Evolutionary conservation across 441 rosid species (phyloP), one percentile per base, ranked within the genome.

Genomic region (Populus tomentosa): DNA sequence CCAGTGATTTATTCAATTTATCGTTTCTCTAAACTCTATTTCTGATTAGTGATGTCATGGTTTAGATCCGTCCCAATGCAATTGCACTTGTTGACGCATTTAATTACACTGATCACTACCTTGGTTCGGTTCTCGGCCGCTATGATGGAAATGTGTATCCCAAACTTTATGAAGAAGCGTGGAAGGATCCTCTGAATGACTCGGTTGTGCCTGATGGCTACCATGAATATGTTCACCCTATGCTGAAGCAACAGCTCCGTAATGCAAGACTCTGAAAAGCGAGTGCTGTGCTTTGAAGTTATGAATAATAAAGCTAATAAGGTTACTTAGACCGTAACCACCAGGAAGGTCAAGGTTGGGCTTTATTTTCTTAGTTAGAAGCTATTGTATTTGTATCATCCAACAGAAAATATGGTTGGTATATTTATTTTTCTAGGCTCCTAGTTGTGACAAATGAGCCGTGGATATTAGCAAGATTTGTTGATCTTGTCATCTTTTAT

Each of bases 141-240:
- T 95, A 87, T 10, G 98, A 95, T 20, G 99, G 99, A 72, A 91
- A 94, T n/a, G 97, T 94, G 65, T 95, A 94, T 80, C 97, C 93
- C 2, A 92, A 87, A 53, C 91, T 95, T 6, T 89, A 90, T 1
- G 97, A 95, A 81, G 97, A 86, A 66, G 98, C 99, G 2, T 91
- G 95, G 99, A 93, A 93, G 86, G 97, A 93, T 80, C 99, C 99
- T 71, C 82, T 95, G 73, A 95, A 95, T 56, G 99, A 95, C 59
- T 81, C 93, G 0, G 94, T 91, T 18, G 94, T 93, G 74, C 95
- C 97, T 18, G 99, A 95, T 82, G 99, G 98, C 53, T 93, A 89
- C 86, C 88, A 88, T 1, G 98, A 95, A 77, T 95, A 90, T 78
- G 33, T 92, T 36, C 86, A 88, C 56, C 99, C 98, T 10, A 23